Base-by-base conservation (phyloP, 164 flowering plant species). In the Echeveria elegans region DNA sequence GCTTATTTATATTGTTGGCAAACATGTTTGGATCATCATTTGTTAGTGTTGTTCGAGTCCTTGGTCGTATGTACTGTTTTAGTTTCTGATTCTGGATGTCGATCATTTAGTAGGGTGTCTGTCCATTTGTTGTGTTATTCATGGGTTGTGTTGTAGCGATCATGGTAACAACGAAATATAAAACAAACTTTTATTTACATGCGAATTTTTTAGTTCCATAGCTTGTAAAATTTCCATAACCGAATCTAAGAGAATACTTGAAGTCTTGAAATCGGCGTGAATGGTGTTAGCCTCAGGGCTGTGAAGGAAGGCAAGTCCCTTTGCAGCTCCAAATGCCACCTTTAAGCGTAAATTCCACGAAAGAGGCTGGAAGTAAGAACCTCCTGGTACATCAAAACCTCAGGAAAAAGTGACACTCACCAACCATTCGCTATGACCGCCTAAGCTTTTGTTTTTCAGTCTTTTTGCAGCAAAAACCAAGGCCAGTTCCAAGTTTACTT, bases 281-380 rank as follows among this genome's bases (percentile, higher is more conserved):
- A 86, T 83, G 19, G 86, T 88, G 81, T 79, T 78, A 11, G 69
- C 74, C 68, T 81, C 78, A 40, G 82, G 73, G 67, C 84, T 77
- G 68, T 88, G 93, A 37, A 88, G 90, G 73, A 86, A 88, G 19
- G 93, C 90, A 64, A 88, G 85, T 15, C 93, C 93, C 78, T 80
- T 88, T 30, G 90, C 93, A 72, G 93, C 93, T 61, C 87, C 93
- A 34, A 88, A 79, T 53, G 93, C 88, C 68, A 84, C 87, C 70
- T 86, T 86, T 76, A 88, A 62, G 11, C 90, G 87, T 26, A 88
- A 82, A 19, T 59, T 77, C 93, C 93, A 88, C 10, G 88, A 79
- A 59, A 88, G 87, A 38, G 88, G 87, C 47, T 86, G 88, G 72
- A 84, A 82, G 73, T 82, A 79, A 15, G 82, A 80, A 24, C 86